Base-by-base conservation (phyloP, 805 yeast genomes). In the Zygosaccharomyces rouxii region DNA sequence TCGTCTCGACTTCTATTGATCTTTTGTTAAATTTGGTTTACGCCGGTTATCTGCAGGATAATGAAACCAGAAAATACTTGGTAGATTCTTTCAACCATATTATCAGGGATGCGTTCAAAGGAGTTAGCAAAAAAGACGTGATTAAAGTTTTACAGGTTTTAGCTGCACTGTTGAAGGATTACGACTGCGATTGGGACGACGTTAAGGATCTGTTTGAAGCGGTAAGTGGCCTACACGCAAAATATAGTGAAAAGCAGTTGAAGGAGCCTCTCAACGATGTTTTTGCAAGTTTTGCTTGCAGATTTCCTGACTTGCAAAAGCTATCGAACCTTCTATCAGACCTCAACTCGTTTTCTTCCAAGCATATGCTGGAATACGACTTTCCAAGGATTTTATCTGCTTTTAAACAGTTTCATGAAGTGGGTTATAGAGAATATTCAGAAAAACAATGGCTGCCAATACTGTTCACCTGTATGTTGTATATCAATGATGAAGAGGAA, bases 371-470 rank as follows among this genome's bases (percentile, higher is more conserved):
- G 28, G 89, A 85, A 54, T 82, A 85, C 38, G 96, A 94, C 67
- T 92, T 83, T 64, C 92, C 82, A 50, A 77, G 77, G 46, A 75
- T 96, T 51, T 70, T 92, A 40, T 71, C 74, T 3, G 87, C 92
- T 0, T 92, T 79, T 64, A 78, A 80, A 46, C 61, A 59, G 14
- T 72, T 92, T 44, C 86, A 81, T 56, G 94, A 87, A 51, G 64
- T 63, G 1, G 55, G 68, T 3, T 86, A 75, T 59, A 9, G 44
- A 5, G 50, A 60, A 0, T 67, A 86, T 2, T 60, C 77, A 0
- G 70, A 77, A 0, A 38, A 66, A 2, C 88, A 88, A 57, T 94
- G 98, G 98, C 55, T 78, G 7, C 97, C 97, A 2, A 58, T 94
- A 3, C 48, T 94, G 18, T 77, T 84, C 62, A 79, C 81, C 46